Evolutionary conservation across 257 asterid genomes (phyloP).

Genomic region (Ballota nigra): DNA sequence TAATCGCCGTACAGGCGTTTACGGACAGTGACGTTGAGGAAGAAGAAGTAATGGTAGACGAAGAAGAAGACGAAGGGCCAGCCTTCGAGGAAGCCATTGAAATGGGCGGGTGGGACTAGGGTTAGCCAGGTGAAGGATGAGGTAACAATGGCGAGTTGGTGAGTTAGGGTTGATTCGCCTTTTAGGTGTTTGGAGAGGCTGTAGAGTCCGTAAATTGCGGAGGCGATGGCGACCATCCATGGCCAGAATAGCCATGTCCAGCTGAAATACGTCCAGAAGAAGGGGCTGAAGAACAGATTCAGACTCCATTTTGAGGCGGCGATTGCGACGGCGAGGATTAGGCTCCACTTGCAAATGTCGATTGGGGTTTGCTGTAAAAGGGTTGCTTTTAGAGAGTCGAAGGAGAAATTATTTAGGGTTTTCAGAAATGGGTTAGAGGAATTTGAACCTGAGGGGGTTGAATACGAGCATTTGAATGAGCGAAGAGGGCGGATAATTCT

Average conservation of each 20-base stretch:
- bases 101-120: constrained; percentile 87
- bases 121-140: constrained; percentile 91
- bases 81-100: constrained; percentile 95
- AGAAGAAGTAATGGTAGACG: constrained; percentile 85
- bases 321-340: constrained; percentile 44
- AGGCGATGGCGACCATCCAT: constrained; percentile 60
- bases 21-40: constrained; percentile 62
- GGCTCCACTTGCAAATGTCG: constrained; percentile 62
- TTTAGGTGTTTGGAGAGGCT: constrained; percentile 52
- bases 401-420: constrained; percentile 34
- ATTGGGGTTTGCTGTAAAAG: constrained; percentile 58
- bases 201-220: constrained; percentile 58
- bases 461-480: constrained; percentile 36
- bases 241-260: constrained; percentile 98
- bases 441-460: constrained; percentile 31
- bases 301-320: constrained; percentile 63
- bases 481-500: constrained; percentile 24
- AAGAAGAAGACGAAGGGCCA: constrained; percentile 95
- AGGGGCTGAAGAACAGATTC: constrained; percentile 55
- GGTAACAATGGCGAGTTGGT: constrained; percentile 72
- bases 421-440: constrained; percentile 21
- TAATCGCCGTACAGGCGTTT: constrained; percentile 80
- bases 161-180: constrained; percentile 53
- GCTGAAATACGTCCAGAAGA: constrained; percentile 93
- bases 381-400: constrained; percentile 44